Base-by-base conservation (phyloP, 2,329 filamentous ascomycete species). In the Colletotrichum somersetense region DNA sequence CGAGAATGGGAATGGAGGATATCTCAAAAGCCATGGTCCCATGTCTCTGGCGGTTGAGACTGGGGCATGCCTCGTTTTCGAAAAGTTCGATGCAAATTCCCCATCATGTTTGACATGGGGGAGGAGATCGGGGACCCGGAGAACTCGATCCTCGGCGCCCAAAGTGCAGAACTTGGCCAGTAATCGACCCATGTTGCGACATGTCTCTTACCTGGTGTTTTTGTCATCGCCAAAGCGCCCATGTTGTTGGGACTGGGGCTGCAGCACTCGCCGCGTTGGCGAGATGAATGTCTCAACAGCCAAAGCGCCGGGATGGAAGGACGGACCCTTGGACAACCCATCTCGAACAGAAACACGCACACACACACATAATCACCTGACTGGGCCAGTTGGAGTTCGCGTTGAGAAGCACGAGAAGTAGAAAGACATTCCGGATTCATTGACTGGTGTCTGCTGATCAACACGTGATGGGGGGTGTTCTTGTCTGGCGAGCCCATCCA, bases 201-300 rank as follows among this genome's bases (percentile, higher is more conserved):
- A 4, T 62, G 57, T 62, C 63, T 71, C 61, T 30, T 30, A 30
- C 30, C 4, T 30, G 30, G 38, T 18, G 5, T n/a, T 7, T 46
- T 46, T 55, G 14, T 33, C 23, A n/a, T 44, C 18, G 23, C 68
- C 50, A 35, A 35, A 20, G 35, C 50, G 35, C 20, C n/a, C 57
- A 30, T 57, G 57, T 72, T 69, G 69, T 72, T 72, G 69, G 66
- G 69, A 55, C 42, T 69, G 44, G 53, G 44, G 53, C 8, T 23
- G 65, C 52, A 50, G 61, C 16, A 44, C 61, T 26, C 48, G 30
- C 2, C 12, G 16, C 44, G 26, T 55, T 23, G 35, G 26, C 33
- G 63, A 67, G 62, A 71, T 67, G 58, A 59, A 23, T 64, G 69
- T 72, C 69, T 72, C 69, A 64, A 69, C 68, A 44, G 33, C 53